These are phyloP conservation scores for Chaetothyriales sp. DNA, from an alignment of 2,329 filamentous ascomycete species.

Conservation along the genomic window DNA sequence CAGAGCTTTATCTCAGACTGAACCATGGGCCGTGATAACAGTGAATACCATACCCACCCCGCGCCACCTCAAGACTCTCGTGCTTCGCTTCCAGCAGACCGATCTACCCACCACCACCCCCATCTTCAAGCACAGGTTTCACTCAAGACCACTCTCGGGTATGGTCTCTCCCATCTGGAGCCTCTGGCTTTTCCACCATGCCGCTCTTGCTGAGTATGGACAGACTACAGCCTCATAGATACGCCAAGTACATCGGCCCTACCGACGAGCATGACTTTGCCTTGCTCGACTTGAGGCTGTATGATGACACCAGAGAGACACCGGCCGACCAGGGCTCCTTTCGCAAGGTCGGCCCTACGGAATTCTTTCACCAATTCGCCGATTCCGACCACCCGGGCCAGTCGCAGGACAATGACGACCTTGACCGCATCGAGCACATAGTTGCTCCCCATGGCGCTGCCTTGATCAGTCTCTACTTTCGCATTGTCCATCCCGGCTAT, in stretches of 20 bases:
- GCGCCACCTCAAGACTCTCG: constrained; percentile 12
- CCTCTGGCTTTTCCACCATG: constrained; percentile 2
- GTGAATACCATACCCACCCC: constrained; percentile 12
- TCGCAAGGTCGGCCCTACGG: constrained; percentile 15
- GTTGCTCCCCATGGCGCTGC: constrained; percentile 63
- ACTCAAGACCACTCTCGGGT: constrained; percentile 17
- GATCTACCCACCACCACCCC: constrained; percentile 12
- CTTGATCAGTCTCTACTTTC: constrained; percentile 68
- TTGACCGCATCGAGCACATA: constrained; percentile 46
- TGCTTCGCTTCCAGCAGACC: constrained; percentile 9
- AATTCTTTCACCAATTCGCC: constrained; percentile 17
- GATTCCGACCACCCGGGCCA: constrained; percentile 15
- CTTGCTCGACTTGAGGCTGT: constrained; percentile 16
- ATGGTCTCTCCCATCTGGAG: constrained; percentile 2
- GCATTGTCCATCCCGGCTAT: constrained; percentile 63
- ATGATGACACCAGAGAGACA: constrained; percentile 14
- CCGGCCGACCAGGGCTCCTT: constrained; percentile 16
- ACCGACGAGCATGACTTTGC: constrained; percentile 18
- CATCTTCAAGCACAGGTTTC: constrained; percentile 12
- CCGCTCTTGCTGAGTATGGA: constrained; percentile 13
- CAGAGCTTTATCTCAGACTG: constrained; percentile 7
- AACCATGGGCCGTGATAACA: constrained; percentile 6
- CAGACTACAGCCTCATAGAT: constrained; percentile 16
- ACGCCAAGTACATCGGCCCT: constrained; percentile 18
- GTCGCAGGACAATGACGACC: constrained; percentile 15